Conservation (phyloP, 306 rosid species). For the Quercus parvula region DNA sequence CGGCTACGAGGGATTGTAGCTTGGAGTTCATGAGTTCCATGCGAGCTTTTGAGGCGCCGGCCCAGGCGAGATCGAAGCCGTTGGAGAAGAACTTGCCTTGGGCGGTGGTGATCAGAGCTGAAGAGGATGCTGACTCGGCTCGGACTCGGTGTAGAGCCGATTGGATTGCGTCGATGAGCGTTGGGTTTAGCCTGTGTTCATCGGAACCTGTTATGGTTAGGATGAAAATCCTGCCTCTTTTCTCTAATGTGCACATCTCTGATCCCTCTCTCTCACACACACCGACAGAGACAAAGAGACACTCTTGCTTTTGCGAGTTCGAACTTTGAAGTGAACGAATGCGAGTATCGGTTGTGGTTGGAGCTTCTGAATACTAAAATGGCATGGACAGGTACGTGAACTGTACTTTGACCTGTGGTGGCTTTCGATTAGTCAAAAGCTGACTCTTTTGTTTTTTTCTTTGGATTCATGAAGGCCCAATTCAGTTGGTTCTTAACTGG, state of each 20-base stretch:
- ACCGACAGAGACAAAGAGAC: too few species aligned
- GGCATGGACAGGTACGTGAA: background rate
- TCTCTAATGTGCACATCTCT: conserved; percentile 68
- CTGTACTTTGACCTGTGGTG: background rate
- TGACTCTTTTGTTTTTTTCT: too few species aligned
- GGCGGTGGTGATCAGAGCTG: conserved; percentile 78
- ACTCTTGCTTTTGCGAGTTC: background rate
- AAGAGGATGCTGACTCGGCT: conserved; percentile 37
- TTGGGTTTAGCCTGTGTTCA: conserved; percentile 75
- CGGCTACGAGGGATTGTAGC: conserved; percentile 43
- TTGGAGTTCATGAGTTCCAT: conserved; percentile 20
- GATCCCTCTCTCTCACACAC: background rate
- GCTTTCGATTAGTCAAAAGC: too few species aligned
- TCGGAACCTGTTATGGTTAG: conserved; percentile 60
- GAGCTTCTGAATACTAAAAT: background rate
- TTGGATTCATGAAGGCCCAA: too few species aligned
- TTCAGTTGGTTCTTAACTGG: too few species aligned
- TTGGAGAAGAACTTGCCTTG: conserved; percentile 88
- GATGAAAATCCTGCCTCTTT: conserved; percentile 59
- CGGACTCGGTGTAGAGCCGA: conserved; percentile 53
- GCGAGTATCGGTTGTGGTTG: background rate
- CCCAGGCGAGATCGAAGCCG: conserved; percentile 78
- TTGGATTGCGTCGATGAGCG: conserved; percentile 49
- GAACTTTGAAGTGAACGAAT: background rate
- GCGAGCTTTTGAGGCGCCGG: conserved; percentile 16